Base-by-base conservation (phyloP, 2,329 filamentous ascomycete species). In the Calonectria pteridis region DNA sequence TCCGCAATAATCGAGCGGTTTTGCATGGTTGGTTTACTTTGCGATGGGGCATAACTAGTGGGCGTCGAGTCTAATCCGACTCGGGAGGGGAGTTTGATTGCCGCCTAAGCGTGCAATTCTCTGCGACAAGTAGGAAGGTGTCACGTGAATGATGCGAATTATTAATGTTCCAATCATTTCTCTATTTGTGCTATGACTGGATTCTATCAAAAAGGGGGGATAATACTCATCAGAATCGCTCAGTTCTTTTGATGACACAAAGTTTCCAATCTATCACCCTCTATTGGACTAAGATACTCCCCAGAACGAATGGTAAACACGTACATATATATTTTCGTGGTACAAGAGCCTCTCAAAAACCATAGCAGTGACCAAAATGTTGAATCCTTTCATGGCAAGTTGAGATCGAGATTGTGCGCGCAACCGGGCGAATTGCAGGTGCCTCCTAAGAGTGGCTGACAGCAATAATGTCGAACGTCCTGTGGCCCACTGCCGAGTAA, bases 401-500 rank as follows among this genome's bases (percentile, higher is more conserved):
- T 11, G 35, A 37, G 6, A 43, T 43, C 2, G 7, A 20, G 37
- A 18, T 43, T 43, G 5, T 20, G 7, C 2, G 37, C 18, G 2
- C 35, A 37, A 37, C 16, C 16, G 1, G 16, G 35, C 35, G 6
- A 37, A 16, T 37, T 37, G 35, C 2, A 14, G 14, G 6, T 5
- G 3, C 35, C 5, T 20, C 37, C 37, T 43, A 43, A 43, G 40
- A 43, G 6, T 43, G 16, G 18, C 10, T 43, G 40, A 6, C 4
- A 1, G 40, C 20, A 43, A 59, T 26, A 9, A 59, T 11, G 65
- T 74, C 71, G 31, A 76, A 67, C 4, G 50, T 14, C 40, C 62
- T 59, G 9, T 71, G 53, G 5, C 71, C 75, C 4, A 6, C 20
- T 1, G 46, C 5, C 6, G 50, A 7, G 35, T 75, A 75, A 11